These are phyloP conservation scores for Ustulina deusta DNA, from an alignment of 2,329 filamentous ascomycete genomes.

Conservation along the genomic window DNA sequence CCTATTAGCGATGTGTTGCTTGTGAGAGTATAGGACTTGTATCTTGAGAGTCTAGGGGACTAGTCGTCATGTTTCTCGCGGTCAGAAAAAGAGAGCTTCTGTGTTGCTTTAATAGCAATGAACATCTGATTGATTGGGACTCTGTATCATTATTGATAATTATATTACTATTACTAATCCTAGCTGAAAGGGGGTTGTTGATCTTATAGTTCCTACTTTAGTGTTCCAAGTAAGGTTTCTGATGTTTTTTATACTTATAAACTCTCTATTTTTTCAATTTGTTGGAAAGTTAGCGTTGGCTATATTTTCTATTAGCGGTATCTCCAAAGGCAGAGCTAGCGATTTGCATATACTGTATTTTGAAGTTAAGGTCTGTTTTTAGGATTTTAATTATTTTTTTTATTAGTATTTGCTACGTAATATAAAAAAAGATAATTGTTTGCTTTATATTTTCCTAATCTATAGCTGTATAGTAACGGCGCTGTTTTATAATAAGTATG, in stretches of 20 bases:
- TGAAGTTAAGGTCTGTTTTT: slow-evolving; percentile 7
- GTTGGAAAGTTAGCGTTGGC: not conserved
- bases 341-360: not conserved
- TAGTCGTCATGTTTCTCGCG: no score
- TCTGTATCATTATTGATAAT: no score
- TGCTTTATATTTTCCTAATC: slow-evolving; percentile 6
- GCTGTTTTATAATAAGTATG: slow-evolving; percentile 3
- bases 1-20: no score
- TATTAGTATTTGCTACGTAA: not conserved
- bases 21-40: no score
- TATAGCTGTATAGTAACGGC: slow-evolving; percentile 1
- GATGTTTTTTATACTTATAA: not conserved
- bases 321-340: not conserved
- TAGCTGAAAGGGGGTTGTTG: no score
- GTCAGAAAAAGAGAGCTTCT: no score
- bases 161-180: no score
- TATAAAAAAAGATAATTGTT: slow-evolving; percentile 8
- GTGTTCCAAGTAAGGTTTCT: not conserved
- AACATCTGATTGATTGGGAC: no score
- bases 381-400: not conserved
- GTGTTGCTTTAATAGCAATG: no score
- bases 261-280: slow-evolving; percentile 9
- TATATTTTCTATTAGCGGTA: not conserved
- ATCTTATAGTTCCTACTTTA: not conserved
- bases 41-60: no score